Evolutionary conservation across 495 filamentous ascomycete genomes (phyloP), one percentile per base, ranked within the genome.

Genomic region (Penicillium mononematosum): DNA sequence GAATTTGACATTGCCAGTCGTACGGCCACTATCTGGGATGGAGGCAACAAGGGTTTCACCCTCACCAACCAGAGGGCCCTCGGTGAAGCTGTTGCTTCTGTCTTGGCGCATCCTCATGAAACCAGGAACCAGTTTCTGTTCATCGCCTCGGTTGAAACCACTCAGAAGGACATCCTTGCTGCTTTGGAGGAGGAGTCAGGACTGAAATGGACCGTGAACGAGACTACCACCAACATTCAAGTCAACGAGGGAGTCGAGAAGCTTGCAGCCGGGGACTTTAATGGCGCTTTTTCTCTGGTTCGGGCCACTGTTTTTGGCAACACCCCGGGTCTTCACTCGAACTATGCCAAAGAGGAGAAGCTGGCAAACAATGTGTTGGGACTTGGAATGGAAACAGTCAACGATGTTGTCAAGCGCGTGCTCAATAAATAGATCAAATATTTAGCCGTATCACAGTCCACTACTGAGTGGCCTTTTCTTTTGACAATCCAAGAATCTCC

Each of bases 91-190:
- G 69, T 80, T 14, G 64, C 71, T 29, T 61, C 71, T 25, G 65
- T 75, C 17, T 65, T 85, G 7, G 42, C 67, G 42, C 63, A 69
- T n/a, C 71, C 75, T 0, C 55, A 60, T 4, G 61, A 67, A 47
- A 82, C 78, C 6, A 66, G 58, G n/a, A 82, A 85, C 63, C 60
- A 67, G 53, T 75, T 78, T 63, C 52, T 85, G 17, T 78, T 71
- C 58, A 65, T 83, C 41, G 67, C 74, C 14, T 76, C 72, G 17
- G 73, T 81, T 45, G 70, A 59, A 24, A 68, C 71, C 6, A 72
- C 70, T 2, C 82, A 83, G 68, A 61, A 64, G 3, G 71, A 84
- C 32, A 63, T 84, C 10, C 58, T 84, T 4, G 56, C 59, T 0
- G 67, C 70, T 8, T 58, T 78, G n/a, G 76, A 83, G 64, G 68